These are phyloP conservation scores for Chlorella sorokiniana DNA, from an alignment of 139 green algal species.

Conservation along the genomic window DNA sequence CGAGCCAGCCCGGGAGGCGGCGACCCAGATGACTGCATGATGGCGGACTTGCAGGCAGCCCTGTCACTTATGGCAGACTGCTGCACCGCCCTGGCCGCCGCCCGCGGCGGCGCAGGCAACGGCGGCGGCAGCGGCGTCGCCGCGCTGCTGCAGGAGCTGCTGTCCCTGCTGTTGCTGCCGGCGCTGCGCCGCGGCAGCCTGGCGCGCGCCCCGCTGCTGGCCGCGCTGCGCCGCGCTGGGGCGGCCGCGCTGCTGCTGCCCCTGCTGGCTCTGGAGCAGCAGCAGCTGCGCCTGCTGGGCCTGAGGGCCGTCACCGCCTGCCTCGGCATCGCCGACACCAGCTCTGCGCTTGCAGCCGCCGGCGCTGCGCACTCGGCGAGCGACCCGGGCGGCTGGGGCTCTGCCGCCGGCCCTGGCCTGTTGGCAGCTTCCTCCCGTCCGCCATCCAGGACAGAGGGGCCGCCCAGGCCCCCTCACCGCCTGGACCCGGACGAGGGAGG, in stretches of 20 bases:
- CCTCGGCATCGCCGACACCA: neutral
- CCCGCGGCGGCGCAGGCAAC: neutral
- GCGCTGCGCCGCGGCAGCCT: conserved; percentile 25
- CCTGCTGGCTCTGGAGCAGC: conserved; percentile 39
- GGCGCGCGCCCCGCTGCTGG: conserved; percentile 30
- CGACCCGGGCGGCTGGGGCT: neutral
- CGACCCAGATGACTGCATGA: neutral
- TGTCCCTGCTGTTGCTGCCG: conserved; percentile 16
- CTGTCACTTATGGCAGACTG: conserved; percentile 20
- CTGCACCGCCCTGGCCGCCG: conserved; percentile 3
- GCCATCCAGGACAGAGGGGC: neutral
- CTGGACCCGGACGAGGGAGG: neutral
- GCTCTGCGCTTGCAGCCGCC: too few species aligned
- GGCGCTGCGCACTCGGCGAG: neutral
- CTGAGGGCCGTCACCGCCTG: conserved; percentile 40
- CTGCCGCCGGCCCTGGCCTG: neutral
- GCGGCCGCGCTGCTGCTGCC: conserved; percentile 34
- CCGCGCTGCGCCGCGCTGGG: conserved; percentile 8
- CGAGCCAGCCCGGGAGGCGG: neutral
- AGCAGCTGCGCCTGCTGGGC: conserved; percentile 47
- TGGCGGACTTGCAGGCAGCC: conserved; percentile 1
- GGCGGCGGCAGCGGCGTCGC: conserved; percentile 38
- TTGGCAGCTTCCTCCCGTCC: neutral
- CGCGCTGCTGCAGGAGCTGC: conserved; percentile 45
- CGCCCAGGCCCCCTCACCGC: neutral